Evolutionary conservation across 2,329 filamentous ascomycete genomes (phyloP).

Genomic region (Fusarium scirpi): DNA sequence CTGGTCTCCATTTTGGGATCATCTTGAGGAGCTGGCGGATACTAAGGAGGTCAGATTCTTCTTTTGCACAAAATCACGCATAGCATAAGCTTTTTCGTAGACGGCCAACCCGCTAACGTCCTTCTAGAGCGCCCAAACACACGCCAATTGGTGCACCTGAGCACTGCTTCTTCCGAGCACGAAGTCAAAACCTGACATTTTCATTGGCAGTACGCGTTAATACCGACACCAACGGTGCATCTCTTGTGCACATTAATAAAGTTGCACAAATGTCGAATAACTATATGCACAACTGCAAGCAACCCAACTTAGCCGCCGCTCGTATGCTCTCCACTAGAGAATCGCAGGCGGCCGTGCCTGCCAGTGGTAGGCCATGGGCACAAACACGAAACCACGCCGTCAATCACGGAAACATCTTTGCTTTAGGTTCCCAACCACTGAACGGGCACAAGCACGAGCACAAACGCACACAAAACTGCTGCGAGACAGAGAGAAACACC

Average conservation of each 20-base stretch:
- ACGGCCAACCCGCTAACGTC: constrained; percentile 11
- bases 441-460: background rate
- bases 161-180: background rate
- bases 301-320: constrained; percentile 5
- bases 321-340: background rate
- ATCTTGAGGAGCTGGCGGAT: constrained; percentile 24
- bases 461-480: constrained; percentile 16
- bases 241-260: background rate
- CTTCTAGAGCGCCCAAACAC: constrained; percentile 7
- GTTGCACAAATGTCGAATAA: constrained; percentile 11
- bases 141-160: constrained; percentile 19
- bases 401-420: constrained; percentile 25
- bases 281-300: constrained; percentile 5
- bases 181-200: background rate
- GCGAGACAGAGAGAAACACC: constrained; percentile 18
- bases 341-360: background rate
- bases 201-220: constrained; percentile 3
- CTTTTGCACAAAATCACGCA: constrained; percentile 37
- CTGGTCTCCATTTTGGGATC: constrained; percentile 33
- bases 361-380: constrained; percentile 3
- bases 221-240: background rate
- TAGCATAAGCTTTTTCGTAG: constrained; percentile 13
- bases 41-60: constrained; percentile 13
- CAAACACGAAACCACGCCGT: constrained; percentile 41
- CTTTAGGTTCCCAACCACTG: constrained; percentile 3